phyloP scores from a whole-genome alignment of 2,329 filamentous ascomycete species.

The Alternaria sp. region DNA sequence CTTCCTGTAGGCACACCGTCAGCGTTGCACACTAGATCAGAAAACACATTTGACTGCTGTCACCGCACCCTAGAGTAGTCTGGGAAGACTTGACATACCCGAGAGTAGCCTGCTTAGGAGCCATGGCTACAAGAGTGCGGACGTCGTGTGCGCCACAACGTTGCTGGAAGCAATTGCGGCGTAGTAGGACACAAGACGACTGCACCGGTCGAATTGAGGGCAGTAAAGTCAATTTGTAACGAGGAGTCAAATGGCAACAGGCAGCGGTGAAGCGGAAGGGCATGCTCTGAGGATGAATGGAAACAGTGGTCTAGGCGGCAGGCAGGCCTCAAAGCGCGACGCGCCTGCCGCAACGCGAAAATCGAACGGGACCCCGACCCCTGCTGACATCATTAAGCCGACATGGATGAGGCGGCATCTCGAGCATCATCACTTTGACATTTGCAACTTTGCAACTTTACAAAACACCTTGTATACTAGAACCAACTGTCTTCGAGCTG shows the following conservation, averaged over 20 bases:
- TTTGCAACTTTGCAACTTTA: conserved; percentile 6
- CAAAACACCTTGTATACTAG: neutral
- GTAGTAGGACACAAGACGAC: conserved; percentile 13
- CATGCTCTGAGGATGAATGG: conserved; percentile 41
- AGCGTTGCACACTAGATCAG: conserved; percentile 11
- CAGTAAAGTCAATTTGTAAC: conserved; percentile 14
- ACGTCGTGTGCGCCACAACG: conserved; percentile 19
- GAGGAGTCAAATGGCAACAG: conserved; percentile 24
- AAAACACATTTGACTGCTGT: conserved; percentile 7
- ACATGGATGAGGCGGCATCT: conserved; percentile 26
- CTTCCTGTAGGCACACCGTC: conserved; percentile 65
- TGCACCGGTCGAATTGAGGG: conserved; percentile 17
- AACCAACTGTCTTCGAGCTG: conserved; percentile 28
- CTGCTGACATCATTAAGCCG: conserved; percentile 46
- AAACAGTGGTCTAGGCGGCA: conserved; percentile 28
- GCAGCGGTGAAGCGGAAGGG: conserved; percentile 41
- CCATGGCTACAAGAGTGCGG: conserved; percentile 48
- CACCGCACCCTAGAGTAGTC: conserved; percentile 74
- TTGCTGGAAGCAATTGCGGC: conserved; percentile 15
- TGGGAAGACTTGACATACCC: conserved; percentile 84
- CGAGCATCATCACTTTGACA: conserved; percentile 24
- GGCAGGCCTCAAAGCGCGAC: conserved; percentile 32
- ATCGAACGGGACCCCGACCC: conserved; percentile 23
- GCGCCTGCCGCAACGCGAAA: conserved; percentile 38
- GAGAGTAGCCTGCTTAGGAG: conserved; percentile 79